Evolutionary conservation across 306 rosid genomes (phyloP), one percentile per base, ranked within the genome.

Genomic region (Benincasa hispida): DNA sequence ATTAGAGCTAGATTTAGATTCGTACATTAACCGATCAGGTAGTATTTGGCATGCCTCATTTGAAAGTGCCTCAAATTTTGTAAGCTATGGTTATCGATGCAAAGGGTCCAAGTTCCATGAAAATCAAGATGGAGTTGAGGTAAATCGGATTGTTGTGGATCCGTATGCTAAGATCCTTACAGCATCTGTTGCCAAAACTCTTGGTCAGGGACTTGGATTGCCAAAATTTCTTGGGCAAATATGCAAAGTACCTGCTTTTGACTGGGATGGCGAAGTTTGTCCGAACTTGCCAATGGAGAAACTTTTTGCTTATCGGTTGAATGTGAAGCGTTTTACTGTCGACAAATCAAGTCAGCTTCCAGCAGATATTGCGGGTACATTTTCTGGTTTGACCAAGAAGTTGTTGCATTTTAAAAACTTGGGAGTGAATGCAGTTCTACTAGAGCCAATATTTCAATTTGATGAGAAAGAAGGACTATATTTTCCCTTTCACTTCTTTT

Each of bases 1-100:
- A 72, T 83, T 91, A 79, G 93, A 90, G 92, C 91, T 94, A 85
- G 96, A 94, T 83, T 86, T 94, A 51, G 98, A 94, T 84, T 90
- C 89, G 54, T 91, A 90, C 79, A 84, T 92, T 34, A 94, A 94
- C 75, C 87, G 90, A 84, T 81, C 97, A 9, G 97, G 98, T 74
- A 94, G 89, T 66, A 75, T 94, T 14, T 94, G 98, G 98, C 96
- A 94, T 82, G 84, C 87, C 4, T 81, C 97, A 1, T 85, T 94
- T 72, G 92, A 87, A 83, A 84, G 83, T 75, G 76, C 81, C 8
- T 7, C 54, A 82, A 69, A 2, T 58, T 94, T 90, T 67, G 89
- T 89, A 79, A 89, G 92, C 76, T 91, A 90, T 63, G 95, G 95
- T 68, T 94, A 89, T 83, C 88, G 90, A 77, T 82, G 79, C 76